phyloP scores from a whole-genome alignment of 2,329 filamentous ascomycete species.

The Monosporascus sp. region DNA sequence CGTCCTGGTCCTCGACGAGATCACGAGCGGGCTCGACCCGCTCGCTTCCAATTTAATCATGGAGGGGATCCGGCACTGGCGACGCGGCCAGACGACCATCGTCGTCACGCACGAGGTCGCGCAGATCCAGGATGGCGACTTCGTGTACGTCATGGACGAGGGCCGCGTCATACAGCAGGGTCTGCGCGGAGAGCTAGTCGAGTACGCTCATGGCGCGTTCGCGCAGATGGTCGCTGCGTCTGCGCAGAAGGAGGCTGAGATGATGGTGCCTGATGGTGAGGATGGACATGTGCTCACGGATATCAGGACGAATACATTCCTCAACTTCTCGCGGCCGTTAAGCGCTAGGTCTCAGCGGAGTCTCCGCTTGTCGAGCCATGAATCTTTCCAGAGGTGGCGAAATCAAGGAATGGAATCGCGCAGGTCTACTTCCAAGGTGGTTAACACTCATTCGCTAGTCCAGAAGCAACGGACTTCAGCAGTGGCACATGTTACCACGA shows the following conservation, averaged over 20 bases:
- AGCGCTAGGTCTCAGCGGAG: slow-evolving; percentile 9
- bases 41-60: slow-evolving; percentile 63
- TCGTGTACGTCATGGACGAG: slow-evolving; percentile 72
- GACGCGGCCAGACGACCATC: slow-evolving; percentile 77
- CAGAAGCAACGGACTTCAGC: neutral
- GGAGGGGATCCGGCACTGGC: slow-evolving; percentile 71
- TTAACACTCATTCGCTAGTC: neutral
- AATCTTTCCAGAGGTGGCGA: slow-evolving; percentile 4
- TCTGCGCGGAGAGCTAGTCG: slow-evolving; percentile 47
- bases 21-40: slow-evolving; percentile 81
- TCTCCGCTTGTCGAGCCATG: slow-evolving; percentile 6
- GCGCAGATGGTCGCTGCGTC: slow-evolving; percentile 30
- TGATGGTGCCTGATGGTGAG: slow-evolving; percentile 1
- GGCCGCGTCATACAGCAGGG: slow-evolving; percentile 66
- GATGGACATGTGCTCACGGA: neutral
- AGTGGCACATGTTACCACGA: neutral
- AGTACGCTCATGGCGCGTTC: slow-evolving; percentile 39
- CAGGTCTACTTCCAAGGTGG: slow-evolving; percentile 1
- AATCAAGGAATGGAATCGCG: neutral
- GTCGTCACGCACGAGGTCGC: slow-evolving; percentile 87
- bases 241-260: slow-evolving; percentile 5
- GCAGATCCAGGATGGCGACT: slow-evolving; percentile 68
- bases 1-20: slow-evolving; percentile 81
- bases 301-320: slow-evolving; percentile 1
- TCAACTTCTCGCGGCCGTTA: slow-evolving; percentile 15